Conservation (phyloP, 148 eudicot species). For the Rhododendron williamsianum region DNA sequence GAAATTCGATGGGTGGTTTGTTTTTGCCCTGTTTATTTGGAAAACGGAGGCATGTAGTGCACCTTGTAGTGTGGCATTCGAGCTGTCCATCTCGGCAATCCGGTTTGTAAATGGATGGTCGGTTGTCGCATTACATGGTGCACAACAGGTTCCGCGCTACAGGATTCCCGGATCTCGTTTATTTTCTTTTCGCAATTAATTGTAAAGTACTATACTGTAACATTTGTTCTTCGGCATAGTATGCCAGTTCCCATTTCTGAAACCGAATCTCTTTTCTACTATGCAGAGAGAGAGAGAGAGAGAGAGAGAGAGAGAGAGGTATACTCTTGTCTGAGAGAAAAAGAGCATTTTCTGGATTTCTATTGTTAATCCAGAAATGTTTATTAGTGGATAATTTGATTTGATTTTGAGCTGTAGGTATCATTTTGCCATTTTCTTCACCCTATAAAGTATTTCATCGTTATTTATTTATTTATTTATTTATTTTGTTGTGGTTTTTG, state of each 20-base stretch:
- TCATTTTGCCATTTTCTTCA: neutral
- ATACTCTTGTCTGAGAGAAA: neutral
- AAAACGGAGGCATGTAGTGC: too few relatives aligned
- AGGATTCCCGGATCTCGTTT: neutral
- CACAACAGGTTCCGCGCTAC: neutral
- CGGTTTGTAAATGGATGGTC: too few relatives aligned
- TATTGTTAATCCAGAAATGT: neutral
- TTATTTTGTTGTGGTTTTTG: neutral
- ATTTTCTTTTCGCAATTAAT: neutral
- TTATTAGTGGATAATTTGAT: neutral
- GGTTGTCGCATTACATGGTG: too few relatives aligned
- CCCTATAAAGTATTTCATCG: neutral
- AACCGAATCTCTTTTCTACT: neutral
- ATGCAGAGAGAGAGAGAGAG: neutral
- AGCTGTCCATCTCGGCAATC: too few relatives aligned
- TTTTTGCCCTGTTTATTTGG: neutral
- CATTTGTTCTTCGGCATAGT: too few relatives aligned
- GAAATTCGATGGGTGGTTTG: neutral
- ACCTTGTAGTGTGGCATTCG: too few relatives aligned
- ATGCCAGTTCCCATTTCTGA: neutral
- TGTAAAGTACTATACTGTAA: neutral
- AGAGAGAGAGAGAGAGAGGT: neutral
- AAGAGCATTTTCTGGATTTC: neutral
- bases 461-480: neutral
- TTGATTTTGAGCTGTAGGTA: neutral